Percentiles rank a stretch among this genome's conserved stretches.
phyloP scores from a whole-genome alignment of 2,329 filamentous ascomycete species.

The Hirsutella thompsonii region DNA sequence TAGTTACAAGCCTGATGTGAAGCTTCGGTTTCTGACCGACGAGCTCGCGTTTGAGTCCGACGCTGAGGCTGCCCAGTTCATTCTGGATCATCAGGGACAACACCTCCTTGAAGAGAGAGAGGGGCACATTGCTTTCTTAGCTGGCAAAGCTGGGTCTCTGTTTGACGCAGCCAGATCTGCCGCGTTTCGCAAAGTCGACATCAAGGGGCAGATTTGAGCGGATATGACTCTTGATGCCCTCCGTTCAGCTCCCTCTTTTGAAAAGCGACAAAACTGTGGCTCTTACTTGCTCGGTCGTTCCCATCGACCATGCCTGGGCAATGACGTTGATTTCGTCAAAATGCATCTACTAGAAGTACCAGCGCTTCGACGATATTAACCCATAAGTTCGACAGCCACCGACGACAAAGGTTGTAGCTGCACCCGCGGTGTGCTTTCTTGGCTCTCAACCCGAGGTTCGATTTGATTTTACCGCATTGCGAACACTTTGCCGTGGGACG shows the following conservation, averaged over 20 bases:
- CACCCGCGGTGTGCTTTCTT: neutral
- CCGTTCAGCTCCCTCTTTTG: neutral
- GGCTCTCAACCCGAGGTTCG: neutral
- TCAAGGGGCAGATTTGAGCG: constrained; percentile 86
- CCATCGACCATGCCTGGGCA: too few species aligned
- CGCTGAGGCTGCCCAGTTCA: constrained; percentile 79
- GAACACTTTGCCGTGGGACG: neutral
- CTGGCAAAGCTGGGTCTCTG: constrained; percentile 55
- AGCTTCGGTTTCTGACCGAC: constrained; percentile 83
- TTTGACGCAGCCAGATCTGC: constrained; percentile 63
- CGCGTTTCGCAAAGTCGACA: constrained; percentile 82
- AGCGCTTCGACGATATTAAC: too few species aligned
- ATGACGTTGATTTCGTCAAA: too few species aligned
- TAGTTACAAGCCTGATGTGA: constrained; percentile 87
- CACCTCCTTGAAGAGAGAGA: constrained; percentile 65
- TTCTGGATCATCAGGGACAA: constrained; percentile 68
- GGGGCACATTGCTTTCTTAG: constrained; percentile 60
- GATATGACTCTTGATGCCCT: neutral
- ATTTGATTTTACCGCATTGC: neutral
- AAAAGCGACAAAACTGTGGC: neutral
- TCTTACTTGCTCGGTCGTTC: neutral
- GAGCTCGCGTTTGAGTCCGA: constrained; percentile 94
- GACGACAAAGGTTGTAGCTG: neutral
- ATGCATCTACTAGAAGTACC: too few species aligned
- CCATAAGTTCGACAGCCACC: too few species aligned